Evolutionary conservation across 2,329 filamentous ascomycete genomes (phyloP).

Genomic region (Penicillium psychrosexuale): DNA sequence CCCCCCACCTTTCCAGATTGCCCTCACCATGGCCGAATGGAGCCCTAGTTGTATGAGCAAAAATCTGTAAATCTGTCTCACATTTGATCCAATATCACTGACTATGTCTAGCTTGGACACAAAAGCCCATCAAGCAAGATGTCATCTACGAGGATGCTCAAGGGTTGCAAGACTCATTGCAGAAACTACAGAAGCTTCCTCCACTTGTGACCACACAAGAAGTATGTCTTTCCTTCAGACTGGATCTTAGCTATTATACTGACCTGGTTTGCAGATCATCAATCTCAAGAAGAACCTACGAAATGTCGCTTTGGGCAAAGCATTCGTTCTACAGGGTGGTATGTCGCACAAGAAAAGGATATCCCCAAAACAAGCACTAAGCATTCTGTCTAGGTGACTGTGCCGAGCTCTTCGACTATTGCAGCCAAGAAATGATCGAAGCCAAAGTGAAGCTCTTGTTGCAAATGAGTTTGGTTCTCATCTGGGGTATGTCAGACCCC

Average conservation of each 20-base stretch:
- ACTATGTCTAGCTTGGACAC: conserved; percentile 38
- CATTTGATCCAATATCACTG: neutral
- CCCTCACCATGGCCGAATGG: conserved; percentile 29
- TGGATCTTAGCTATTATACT: conserved; percentile 1
- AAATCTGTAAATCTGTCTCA: neutral
- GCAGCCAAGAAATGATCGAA: conserved; percentile 82
- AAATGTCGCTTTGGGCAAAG: conserved; percentile 84
- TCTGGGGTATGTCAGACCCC: conserved; percentile 65
- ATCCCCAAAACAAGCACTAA: neutral
- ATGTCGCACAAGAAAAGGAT: conserved; percentile 8
- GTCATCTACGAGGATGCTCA: conserved; percentile 46
- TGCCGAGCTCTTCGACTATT: conserved; percentile 96
- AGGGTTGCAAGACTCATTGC: conserved; percentile 39
- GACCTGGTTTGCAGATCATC: conserved; percentile 55
- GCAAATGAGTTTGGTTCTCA: conserved; percentile 94
- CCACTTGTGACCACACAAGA: conserved; percentile 49
- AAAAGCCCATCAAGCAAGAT: conserved; percentile 47
- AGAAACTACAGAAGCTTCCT: conserved; percentile 45
- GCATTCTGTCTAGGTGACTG: conserved; percentile 60
- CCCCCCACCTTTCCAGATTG: neutral
- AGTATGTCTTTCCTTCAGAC: conserved; percentile 22
- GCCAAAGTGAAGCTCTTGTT: conserved; percentile 94
- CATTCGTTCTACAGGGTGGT: conserved; percentile 92
- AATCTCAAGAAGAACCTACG: conserved; percentile 73
- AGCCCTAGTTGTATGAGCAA: conserved; percentile 27